Percentiles rank a stretch among this genome's conserved stretches.
Evolutionary conservation across 306 rosid species (phyloP).

Genomic region (Fragaria iinumae): DNA sequence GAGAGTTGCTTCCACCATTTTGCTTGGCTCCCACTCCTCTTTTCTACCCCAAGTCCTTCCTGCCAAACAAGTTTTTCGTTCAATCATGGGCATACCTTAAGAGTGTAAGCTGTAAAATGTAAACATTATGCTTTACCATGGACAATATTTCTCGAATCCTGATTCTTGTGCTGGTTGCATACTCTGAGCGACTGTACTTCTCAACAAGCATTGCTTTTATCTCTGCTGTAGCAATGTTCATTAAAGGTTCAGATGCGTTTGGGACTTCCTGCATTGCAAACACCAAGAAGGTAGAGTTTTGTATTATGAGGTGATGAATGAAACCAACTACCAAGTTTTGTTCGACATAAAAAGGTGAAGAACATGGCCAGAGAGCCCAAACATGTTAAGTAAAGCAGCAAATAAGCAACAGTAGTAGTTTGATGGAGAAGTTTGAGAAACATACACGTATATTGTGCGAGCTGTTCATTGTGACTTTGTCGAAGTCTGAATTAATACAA

Average conservation of each 20-base stretch:
- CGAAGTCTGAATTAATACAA: slow-evolving; percentile 87
- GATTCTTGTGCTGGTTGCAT: slow-evolving; percentile 49
- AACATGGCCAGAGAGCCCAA: neutral
- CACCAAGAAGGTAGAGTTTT: neutral
- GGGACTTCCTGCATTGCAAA: slow-evolving; percentile 51
- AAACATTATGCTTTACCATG: slow-evolving; percentile 39
- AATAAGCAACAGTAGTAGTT: neutral
- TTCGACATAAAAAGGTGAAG: neutral
- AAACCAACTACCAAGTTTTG: neutral
- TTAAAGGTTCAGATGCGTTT: slow-evolving; percentile 68
- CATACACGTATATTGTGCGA: slow-evolving; percentile 48
- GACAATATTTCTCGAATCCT: slow-evolving; percentile 58
- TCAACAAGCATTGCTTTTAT: slow-evolving; percentile 68
- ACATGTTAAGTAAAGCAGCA: neutral
- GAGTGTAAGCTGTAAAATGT: neutral
- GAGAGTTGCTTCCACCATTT: slow-evolving; percentile 87
- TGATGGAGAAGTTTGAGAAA: neutral
- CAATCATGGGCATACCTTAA: neutral
- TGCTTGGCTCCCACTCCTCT: slow-evolving; percentile 46
- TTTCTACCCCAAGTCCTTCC: slow-evolving; percentile 47
- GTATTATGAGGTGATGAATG: neutral
- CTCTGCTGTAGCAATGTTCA: slow-evolving; percentile 66
- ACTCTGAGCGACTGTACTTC: slow-evolving; percentile 58
- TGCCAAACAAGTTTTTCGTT: slow-evolving; percentile 27
- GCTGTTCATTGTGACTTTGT: slow-evolving; percentile 47